A percentile compares a stretch with the other conserved stretches of the same genome.
Conservation (phyloP, 805 yeast genomes). For the Pichia membranifaciens region DNA sequence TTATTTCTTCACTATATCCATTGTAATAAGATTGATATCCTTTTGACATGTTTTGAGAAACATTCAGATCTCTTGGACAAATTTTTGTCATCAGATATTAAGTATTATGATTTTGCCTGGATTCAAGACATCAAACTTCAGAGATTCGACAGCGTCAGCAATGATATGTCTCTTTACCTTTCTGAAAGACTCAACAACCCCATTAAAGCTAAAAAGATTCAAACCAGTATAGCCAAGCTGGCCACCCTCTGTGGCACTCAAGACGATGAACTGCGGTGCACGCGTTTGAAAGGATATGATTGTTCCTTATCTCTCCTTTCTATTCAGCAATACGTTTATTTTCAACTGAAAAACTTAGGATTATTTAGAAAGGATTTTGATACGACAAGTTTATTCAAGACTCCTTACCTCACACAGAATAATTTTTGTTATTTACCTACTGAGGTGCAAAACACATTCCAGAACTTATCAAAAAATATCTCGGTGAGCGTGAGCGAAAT, state of each 20-base stretch:
- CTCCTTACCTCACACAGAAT: background rate
- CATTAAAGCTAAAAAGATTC: constrained; percentile 44
- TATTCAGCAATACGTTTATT: constrained; percentile 2
- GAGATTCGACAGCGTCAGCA: constrained; percentile 46
- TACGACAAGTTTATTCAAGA: background rate
- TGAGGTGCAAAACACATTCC: background rate
- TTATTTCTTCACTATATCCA: constrained; percentile 55
- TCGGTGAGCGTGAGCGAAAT: constrained; percentile 4
- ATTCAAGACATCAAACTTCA: constrained; percentile 52
- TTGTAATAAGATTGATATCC: constrained; percentile 43
- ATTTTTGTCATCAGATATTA: constrained; percentile 43
- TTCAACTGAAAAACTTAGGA: background rate
- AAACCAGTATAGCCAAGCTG: constrained; percentile 68
- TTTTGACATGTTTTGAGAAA: constrained; percentile 53
- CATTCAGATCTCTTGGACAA: constrained; percentile 42
- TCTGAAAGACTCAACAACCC: constrained; percentile 34
- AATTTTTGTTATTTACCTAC: background rate
- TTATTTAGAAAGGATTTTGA: background rate
- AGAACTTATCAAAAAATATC: background rate
- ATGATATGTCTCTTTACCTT: constrained; percentile 37
- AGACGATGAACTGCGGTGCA: background rate
- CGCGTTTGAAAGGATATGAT: background rate
- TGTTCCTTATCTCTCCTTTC: constrained; percentile 1
- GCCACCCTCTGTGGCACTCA: constrained; percentile 35
- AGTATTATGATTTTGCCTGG: constrained; percentile 62